These are phyloP conservation scores for Arabis alpina DNA, from an alignment of 345 rosid species.

Conservation along the genomic window DNA sequence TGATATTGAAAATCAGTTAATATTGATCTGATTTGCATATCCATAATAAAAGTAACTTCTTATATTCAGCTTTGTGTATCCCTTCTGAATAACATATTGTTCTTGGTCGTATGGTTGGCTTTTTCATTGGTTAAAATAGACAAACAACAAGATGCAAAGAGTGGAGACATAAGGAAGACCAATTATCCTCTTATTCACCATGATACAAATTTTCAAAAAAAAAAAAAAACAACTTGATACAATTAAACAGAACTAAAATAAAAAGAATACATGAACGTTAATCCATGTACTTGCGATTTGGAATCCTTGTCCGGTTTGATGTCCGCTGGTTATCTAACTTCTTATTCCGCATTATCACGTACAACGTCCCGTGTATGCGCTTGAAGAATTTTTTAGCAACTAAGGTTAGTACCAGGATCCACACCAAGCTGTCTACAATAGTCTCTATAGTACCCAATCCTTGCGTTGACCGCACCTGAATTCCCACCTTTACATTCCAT, in stretches of 20 bases:
- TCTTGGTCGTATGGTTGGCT: no score
- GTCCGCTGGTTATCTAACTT: background rate
- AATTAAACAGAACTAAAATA: background rate
- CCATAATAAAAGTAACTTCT: no score
- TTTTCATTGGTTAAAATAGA: no score
- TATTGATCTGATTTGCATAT: no score
- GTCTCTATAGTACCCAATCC: slow-evolving; percentile 33
- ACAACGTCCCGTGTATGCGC: background rate
- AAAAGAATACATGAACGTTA: background rate
- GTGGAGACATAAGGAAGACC: background rate
- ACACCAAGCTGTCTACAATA: slow-evolving; percentile 52
- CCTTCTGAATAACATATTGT: no score
- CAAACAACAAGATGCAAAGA: no score
- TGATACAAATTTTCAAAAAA: no score
- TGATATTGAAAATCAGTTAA: no score
- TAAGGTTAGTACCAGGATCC: slow-evolving; percentile 45
- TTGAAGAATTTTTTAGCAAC: slow-evolving; percentile 34
- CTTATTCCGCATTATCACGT: background rate
- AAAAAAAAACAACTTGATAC: background rate
- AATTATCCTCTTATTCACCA: background rate
- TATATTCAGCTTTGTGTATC: no score
- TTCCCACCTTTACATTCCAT: no score
- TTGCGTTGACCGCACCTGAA: no score
- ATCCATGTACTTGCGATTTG: no score
- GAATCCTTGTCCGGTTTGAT: background rate